Base-by-base conservation (phyloP, 192 early-diverging fungal genomes). In the Linnemannia zychae region DNA sequence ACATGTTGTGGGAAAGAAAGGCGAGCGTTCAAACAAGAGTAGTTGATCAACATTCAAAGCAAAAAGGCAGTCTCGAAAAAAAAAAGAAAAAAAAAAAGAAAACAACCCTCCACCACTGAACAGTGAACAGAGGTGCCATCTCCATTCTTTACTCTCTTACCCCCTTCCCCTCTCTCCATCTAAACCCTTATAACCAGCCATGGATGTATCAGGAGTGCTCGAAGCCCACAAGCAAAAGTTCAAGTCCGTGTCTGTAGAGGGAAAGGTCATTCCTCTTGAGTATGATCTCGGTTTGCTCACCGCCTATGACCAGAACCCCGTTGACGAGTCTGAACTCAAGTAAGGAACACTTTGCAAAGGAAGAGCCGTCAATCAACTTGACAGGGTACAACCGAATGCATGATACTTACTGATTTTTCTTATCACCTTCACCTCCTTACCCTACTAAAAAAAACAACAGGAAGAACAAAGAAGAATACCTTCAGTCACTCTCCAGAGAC, bases 241-340 rank as follows among this genome's bases (percentile, higher is more conserved):
- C 72, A 81, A 81, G 85, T 78, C 75, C 4, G 76, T 87, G 38
- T 53, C 91, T 17, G 91, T 88, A 78, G 97, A 97, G 18, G 94
- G 96, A 72, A 96, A 95, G 79, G 87, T 94, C 49, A 90, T 96
- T 48, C 96, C 97, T 31, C 86, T 97, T 53, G 96, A 98, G 73
- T 94, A 94, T 74, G 98, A 99, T 91, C 90, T 98, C 38, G 95
- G 94, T n/a, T 90, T 95, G 71, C 89, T 99, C 28, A 89, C 94
- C 22, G 93, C 89, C 17, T 96, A 93, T 78, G 97, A 99, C 89
- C 91, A 91, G 50, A 97, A 96, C 88, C 90, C 95, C 72, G 81
- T 98, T 15, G 94, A 98, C 80, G 90, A 92, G 50, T 76, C 77
- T n/a, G 87, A 86, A 63, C 83, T 91, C 67, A 89, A 87, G 90